Evolutionary conservation across 768 basidiomycete species (phyloP).

Genomic region (Hygrophorus pudorinus): DNA sequence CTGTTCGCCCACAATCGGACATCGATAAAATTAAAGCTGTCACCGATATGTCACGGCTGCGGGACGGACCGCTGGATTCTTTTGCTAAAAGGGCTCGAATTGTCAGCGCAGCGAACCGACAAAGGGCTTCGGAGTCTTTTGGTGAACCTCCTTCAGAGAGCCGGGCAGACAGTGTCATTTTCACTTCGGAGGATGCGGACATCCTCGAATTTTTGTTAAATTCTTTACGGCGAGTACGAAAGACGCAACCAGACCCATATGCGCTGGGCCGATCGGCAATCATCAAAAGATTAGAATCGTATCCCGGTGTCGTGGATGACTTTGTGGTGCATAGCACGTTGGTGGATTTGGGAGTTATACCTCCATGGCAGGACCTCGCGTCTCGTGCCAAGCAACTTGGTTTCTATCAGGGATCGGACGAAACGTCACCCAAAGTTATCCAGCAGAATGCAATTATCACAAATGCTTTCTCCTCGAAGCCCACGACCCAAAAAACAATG

Average conservation of each 20-base stretch:
- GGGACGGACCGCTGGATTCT: constrained; percentile 27
- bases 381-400: constrained; percentile 29
- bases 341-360: constrained; percentile 60
- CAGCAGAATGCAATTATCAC: constrained; percentile 19
- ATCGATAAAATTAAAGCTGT: constrained; percentile 42
- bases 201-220: constrained; percentile 53
- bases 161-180: constrained; percentile 22
- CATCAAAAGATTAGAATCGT: constrained; percentile 42
- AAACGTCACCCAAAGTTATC: constrained; percentile 14
- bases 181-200: constrained; percentile 41
- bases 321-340: constrained; percentile 39
- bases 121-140: constrained; percentile 20
- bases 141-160: constrained; percentile 20
- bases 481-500: constrained; percentile 10
- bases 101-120: constrained; percentile 27
- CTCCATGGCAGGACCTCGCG: constrained; percentile 72
- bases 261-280: constrained; percentile 39
- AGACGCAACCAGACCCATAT: constrained; percentile 58
- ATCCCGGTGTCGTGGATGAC: constrained; percentile 21
- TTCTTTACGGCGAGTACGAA: constrained; percentile 37
- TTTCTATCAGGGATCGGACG: constrained; percentile 24
- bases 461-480: constrained; percentile 16
- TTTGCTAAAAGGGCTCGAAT: constrained; percentile 43
- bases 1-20: constrained; percentile 53
- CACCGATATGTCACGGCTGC: constrained; percentile 32